phyloP scores from a whole-genome alignment of 106 monocot species.

The Dendrobium officinale region DNA sequence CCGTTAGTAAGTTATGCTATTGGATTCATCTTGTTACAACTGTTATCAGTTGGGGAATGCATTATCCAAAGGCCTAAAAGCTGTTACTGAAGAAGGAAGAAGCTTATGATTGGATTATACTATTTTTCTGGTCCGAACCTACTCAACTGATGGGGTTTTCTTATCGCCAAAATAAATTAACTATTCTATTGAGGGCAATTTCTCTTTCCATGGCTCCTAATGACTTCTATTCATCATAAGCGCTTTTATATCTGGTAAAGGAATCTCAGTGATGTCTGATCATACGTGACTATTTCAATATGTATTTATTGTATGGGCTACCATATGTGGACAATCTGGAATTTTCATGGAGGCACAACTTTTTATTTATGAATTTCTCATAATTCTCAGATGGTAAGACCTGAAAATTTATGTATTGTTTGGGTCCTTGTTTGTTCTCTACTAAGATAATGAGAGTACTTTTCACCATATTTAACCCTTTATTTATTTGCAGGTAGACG shows the following conservation, averaged over 20 bases:
- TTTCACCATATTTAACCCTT: conserved; percentile 10
- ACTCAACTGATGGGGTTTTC: conserved; percentile 14
- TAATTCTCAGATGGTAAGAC: conserved; percentile 53
- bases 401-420: conserved; percentile 17
- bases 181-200: conserved; percentile 15
- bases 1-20: conserved; percentile 12
- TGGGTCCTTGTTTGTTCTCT: conserved; percentile 4
- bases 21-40: conserved; percentile 9
- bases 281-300: conserved; percentile 21
- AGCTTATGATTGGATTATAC: conserved; percentile 5
- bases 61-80: background rate
- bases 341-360: conserved; percentile 34
- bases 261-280: conserved; percentile 18
- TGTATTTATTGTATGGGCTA: conserved; percentile 29
- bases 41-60: conserved; percentile 12
- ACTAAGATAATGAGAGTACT: conserved; percentile 2
- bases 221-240: conserved; percentile 16
- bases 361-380: conserved; percentile 42
- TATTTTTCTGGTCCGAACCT: conserved; percentile 8
- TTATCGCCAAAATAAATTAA: conserved; percentile 19
- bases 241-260: conserved; percentile 20
- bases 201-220: conserved; percentile 11
- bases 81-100: conserved; percentile 1
- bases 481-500: conserved; percentile 42
- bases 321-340: conserved; percentile 36